A percentile compares a stretch with the other conserved stretches of the same genome.
These are phyloP conservation scores for Golubevia sp. DNA, from an alignment of 1,284 basidiomycete genomes.

Conservation along the genomic window DNA sequence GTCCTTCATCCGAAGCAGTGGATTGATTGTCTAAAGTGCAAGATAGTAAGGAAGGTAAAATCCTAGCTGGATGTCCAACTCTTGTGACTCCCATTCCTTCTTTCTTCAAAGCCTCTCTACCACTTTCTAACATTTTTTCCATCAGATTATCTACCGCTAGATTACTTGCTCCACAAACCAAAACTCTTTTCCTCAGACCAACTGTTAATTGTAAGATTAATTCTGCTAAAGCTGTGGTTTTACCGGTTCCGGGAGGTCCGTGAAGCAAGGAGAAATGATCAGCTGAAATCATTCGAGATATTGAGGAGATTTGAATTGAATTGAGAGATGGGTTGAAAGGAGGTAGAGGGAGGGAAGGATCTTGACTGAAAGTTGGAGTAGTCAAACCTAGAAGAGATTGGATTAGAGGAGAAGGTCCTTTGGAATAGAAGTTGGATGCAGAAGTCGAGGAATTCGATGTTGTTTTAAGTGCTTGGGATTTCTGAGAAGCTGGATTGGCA, in stretches of 20 bases:
- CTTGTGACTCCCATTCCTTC: constrained; percentile 36
- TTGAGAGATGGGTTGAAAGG: constrained; percentile 45
- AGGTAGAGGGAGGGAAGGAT: neutral
- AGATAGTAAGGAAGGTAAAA: constrained; percentile 28
- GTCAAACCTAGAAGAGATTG: constrained; percentile 23
- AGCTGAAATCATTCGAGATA: constrained; percentile 32
- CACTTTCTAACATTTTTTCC: constrained; percentile 32
- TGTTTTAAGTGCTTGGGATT: neutral
- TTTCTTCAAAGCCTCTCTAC: constrained; percentile 26
- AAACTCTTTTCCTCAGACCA: constrained; percentile 19
- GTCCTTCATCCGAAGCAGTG: constrained; percentile 31
- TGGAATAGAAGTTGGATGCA: neutral
- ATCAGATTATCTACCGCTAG: constrained; percentile 55
- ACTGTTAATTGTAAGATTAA: constrained; percentile 48
- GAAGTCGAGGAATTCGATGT: neutral
- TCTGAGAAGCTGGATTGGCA: too few relatives aligned
- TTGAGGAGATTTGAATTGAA: constrained; percentile 31
- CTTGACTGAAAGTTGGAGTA: constrained; percentile 13
- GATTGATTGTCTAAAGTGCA: constrained; percentile 47
- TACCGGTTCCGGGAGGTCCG: constrained; percentile 57
- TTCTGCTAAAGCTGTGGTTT: constrained; percentile 54
- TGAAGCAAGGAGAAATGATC: constrained; percentile 50
- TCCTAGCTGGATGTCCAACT: constrained; percentile 49
- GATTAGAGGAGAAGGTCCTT: constrained; percentile 8
- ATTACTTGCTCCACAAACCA: constrained; percentile 55